Evolutionary conservation across 257 asterid genomes (phyloP), one percentile per base, ranked within the genome.

Genomic region (Penstemon barbatus): DNA sequence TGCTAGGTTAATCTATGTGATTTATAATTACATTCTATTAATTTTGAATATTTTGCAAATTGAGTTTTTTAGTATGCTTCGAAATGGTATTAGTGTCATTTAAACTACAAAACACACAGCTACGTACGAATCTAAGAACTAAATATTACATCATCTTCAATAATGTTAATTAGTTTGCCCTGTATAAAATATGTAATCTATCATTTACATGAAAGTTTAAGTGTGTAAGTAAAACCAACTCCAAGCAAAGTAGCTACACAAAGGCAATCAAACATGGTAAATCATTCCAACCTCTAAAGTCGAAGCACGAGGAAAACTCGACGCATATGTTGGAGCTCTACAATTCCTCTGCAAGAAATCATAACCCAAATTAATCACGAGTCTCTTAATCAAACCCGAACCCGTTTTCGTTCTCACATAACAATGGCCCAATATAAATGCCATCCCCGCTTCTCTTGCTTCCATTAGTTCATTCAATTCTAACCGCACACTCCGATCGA

Each of bases 251-350:
- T 8, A 19, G 5, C 67, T n/a, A 57, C 13, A 44, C 45, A 8
- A 3, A 64, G 2, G 33, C 6, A 25, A 64, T 85, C 74, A 85
- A 9, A 85, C 91, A 67, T 71, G 86, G 79, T 79, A 85, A 25
- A 85, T 66, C 91, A 83, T 85, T 2, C 89, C 91, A 42, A 85
- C 89, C 76, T 85, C 89, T 58, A 85, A 73, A 19, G 91, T 85
- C 0, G 91, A 81, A 12, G 89, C 91, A 9, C 72, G 80, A 65
- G 91, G 88, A 40, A 83, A 83, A 64, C 81, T 83, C 70, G 77
- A 36, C 2, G 84, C 86, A 66, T 79, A 81, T 0, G 85, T 81
- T 12, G 86, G 79, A 5, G 66, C 87, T 37, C 87, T 70, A 6
- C 83, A 85, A 50, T 85, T 85, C 77, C 88, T 80, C 38, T 83